These are phyloP conservation scores for Lasiosphaeria hispida DNA, from an alignment of 495 filamentous ascomycete genomes.

Conservation along the genomic window DNA sequence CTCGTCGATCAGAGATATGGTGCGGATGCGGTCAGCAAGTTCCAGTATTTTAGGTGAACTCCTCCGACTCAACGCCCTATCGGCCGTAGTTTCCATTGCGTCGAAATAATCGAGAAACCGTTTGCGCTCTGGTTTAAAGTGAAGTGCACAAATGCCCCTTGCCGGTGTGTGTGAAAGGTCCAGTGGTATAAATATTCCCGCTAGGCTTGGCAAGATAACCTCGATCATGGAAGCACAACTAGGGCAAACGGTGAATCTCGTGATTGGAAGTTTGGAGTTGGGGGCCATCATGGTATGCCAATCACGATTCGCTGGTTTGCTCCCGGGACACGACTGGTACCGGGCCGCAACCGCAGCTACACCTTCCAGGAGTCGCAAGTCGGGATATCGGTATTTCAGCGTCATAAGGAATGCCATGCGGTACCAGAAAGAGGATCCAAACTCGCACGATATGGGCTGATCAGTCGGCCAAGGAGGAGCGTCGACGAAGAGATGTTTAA, in stretches of 20 bases:
- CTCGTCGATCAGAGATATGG: constrained; percentile 33
- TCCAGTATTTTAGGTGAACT: constrained; percentile 34
- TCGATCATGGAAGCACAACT: constrained; percentile 42
- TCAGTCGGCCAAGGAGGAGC: constrained; percentile 35
- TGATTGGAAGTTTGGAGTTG: constrained; percentile 26
- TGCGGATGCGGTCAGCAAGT: constrained; percentile 36
- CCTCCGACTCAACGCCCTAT: constrained; percentile 32
- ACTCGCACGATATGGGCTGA: constrained; percentile 40
- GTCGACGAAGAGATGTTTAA: constrained; percentile 38
- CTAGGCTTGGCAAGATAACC: constrained; percentile 42
- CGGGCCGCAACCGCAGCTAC: constrained; percentile 38
- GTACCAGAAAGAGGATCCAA: constrained; percentile 45
- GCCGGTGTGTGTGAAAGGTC: constrained; percentile 34
- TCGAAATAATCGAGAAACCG: constrained; percentile 46
- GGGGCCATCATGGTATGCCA: constrained; percentile 47
- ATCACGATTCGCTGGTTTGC: constrained; percentile 27
- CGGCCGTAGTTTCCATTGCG: constrained; percentile 39
- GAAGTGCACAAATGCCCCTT: constrained; percentile 41
- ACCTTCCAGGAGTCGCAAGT: constrained; percentile 38
- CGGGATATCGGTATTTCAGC: constrained; percentile 35
- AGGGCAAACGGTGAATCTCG: constrained; percentile 40
- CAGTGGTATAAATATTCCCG: constrained; percentile 37
- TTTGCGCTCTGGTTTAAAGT: constrained; percentile 35
- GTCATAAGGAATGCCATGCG: constrained; percentile 47
- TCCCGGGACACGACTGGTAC: constrained; percentile 36